These are phyloP conservation scores for Cystofilobasidium ferigula DNA, from an alignment of 768 basidiomycete species.

Conservation along the genomic window DNA sequence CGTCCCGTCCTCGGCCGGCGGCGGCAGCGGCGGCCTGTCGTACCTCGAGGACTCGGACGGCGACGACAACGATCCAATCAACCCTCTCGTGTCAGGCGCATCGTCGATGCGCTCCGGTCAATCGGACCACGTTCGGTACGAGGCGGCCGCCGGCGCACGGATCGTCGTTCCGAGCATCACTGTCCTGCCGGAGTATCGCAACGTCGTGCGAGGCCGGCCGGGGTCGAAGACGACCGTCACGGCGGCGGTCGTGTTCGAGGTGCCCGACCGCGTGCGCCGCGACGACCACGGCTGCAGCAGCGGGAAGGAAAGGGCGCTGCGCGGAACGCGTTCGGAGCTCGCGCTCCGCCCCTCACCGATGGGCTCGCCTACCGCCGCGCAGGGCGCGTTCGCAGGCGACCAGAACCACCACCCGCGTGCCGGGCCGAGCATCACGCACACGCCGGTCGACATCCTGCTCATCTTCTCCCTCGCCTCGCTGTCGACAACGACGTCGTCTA, in stretches of 20 bases:
- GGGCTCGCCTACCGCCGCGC: slow-evolving; percentile 42
- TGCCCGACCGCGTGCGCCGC: slow-evolving; percentile 43
- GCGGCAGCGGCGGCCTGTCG: slow-evolving; percentile 23
- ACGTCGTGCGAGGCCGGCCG: slow-evolving; percentile 54
- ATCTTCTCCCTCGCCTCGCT: slow-evolving; percentile 77
- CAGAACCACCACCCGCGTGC: slow-evolving; percentile 31
- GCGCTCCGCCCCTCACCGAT: slow-evolving; percentile 15
- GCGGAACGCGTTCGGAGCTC: not conserved
- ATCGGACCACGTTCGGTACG: slow-evolving; percentile 39
- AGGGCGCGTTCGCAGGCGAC: slow-evolving; percentile 47
- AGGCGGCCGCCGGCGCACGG: slow-evolving; percentile 41
- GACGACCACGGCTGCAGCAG: slow-evolving; percentile 8
- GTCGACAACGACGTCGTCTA: slow-evolving; percentile 51
- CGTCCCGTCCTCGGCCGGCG: slow-evolving; percentile 45
- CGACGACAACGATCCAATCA: slow-evolving; percentile 26
- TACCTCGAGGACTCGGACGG: slow-evolving; percentile 30
- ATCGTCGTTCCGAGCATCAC: slow-evolving; percentile 87
- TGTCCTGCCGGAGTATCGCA: slow-evolving; percentile 82
- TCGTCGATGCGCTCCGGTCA: slow-evolving; percentile 42
- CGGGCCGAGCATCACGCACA: slow-evolving; percentile 75
- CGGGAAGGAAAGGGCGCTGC: not conserved
- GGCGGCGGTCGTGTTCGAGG: slow-evolving; percentile 85
- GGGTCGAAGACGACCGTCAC: slow-evolving; percentile 69
- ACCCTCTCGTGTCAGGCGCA: slow-evolving; percentile 46
- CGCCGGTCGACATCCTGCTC: slow-evolving; percentile 81